Conservation (phyloP, 306 rosid genomes). For the Rosa lucieae region DNA sequence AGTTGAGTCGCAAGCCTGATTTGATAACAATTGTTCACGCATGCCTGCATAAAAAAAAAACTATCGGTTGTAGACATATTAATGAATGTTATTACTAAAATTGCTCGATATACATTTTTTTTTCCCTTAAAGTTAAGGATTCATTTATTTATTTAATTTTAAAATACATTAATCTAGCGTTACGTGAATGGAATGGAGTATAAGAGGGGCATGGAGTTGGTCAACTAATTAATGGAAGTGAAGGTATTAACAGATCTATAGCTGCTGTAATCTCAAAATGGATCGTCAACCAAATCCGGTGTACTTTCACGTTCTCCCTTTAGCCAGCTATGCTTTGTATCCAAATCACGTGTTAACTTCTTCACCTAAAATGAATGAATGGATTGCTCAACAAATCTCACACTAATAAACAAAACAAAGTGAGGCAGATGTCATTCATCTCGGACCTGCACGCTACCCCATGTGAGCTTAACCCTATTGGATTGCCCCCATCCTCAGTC, state of each 20-base stretch:
- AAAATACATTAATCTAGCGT: too few species aligned
- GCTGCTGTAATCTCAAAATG: neutral
- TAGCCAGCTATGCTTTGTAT: neutral
- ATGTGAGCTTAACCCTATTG: neutral
- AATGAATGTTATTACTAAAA: too few species aligned
- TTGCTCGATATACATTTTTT: too few species aligned
- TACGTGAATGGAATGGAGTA: neutral
- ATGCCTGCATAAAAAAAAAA: too few species aligned
- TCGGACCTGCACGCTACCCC: constrained; percentile 7
- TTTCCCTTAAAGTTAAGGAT: too few species aligned
- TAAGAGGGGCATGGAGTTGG: neutral
- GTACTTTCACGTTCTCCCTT: neutral
- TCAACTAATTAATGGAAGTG: neutral
- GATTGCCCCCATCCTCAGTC: neutral
- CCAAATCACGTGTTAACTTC: neutral
- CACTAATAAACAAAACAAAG: neutral
- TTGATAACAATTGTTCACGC: too few species aligned
- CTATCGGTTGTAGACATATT: too few species aligned
- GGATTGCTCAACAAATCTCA: constrained; percentile 1
- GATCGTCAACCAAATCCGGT: constrained; percentile 1
- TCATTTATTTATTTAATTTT: too few species aligned
- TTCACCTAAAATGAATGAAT: neutral
- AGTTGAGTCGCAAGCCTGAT: too few species aligned
- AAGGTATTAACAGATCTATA: neutral
- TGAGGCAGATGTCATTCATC: neutral